Conservation (phyloP, 805 yeast species). For the Suhomyces xylopsoci region DNA sequence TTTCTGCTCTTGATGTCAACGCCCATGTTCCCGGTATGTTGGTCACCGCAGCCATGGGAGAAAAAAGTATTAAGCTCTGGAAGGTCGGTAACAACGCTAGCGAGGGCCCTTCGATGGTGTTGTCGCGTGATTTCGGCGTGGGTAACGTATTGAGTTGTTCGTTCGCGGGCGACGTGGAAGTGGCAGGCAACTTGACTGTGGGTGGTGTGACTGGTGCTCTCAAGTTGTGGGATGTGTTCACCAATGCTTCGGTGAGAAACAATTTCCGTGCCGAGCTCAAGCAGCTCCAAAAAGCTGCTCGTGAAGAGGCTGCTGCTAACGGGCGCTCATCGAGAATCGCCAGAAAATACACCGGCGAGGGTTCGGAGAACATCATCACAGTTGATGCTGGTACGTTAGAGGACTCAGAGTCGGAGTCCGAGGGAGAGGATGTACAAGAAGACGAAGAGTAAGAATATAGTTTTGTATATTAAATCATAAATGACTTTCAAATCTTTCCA, state of each 20-base stretch:
- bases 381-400: slow-evolving; percentile 57
- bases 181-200: slow-evolving; percentile 75
- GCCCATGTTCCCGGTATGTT: slow-evolving; percentile 65
- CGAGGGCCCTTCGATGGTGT: slow-evolving; percentile 76
- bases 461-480: slow-evolving; percentile 12
- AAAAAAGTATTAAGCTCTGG: slow-evolving; percentile 85
- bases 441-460: slow-evolving; percentile 13
- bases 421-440: slow-evolving; percentile 41
- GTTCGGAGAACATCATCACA: slow-evolving; percentile 54
- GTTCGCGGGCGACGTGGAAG: slow-evolving; percentile 85
- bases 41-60: slow-evolving; percentile 89
- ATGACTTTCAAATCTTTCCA: slow-evolving; percentile 33
- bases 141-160: slow-evolving; percentile 84
- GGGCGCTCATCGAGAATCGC: slow-evolving; percentile 74
- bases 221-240: slow-evolving; percentile 90
- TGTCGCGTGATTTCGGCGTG: slow-evolving; percentile 88
- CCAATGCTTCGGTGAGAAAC: slow-evolving; percentile 73
- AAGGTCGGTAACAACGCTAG: slow-evolving; percentile 48
- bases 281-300: slow-evolving; percentile 53
- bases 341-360: slow-evolving; percentile 57
- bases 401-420: slow-evolving; percentile 55
- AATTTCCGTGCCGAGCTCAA: slow-evolving; percentile 60
- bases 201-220: slow-evolving; percentile 86
- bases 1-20: slow-evolving; percentile 76
- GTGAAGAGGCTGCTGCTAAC: slow-evolving; percentile 48